Conservation (phyloP, 2,329 filamentous ascomycete genomes). For the Cladosporium cucumerinum region DNA sequence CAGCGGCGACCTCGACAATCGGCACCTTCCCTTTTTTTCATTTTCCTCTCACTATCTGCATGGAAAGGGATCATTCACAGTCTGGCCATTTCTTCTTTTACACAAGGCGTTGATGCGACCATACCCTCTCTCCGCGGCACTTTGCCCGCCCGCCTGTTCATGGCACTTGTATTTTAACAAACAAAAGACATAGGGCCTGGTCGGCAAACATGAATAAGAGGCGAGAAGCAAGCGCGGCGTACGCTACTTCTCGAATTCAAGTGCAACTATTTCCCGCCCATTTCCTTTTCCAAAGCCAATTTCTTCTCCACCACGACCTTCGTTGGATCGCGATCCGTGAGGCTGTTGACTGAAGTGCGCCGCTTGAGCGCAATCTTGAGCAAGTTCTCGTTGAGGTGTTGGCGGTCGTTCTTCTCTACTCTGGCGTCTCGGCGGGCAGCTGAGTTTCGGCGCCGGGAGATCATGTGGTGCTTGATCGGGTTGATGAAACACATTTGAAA, state of each 20-base stretch:
- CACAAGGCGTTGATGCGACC: conserved; percentile 8
- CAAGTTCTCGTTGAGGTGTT: conserved; percentile 21
- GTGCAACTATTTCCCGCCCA: background rate
- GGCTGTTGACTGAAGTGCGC: conserved; percentile 20
- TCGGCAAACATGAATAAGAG: background rate
- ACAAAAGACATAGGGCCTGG: background rate
- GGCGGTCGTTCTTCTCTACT: conserved; percentile 16
- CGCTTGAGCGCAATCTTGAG: conserved; percentile 19
- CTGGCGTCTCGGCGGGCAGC: conserved; percentile 10
- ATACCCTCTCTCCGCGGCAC: conserved; percentile 9
- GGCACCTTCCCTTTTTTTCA: conserved; percentile 10
- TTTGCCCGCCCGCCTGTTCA: background rate
- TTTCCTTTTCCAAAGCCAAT: background rate
- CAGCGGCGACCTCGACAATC: background rate
- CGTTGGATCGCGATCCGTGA: conserved; percentile 24
- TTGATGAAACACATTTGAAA: background rate
- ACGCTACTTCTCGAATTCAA: background rate
- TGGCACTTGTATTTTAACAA: background rate
- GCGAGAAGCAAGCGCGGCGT: background rate
- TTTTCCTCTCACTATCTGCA: background rate
- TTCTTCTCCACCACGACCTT: conserved; percentile 15
- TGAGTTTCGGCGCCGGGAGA: background rate
- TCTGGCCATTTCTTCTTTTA: background rate
- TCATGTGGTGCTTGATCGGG: background rate
- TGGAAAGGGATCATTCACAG: conserved; percentile 10